Base-by-base conservation (phyloP, 345 rosid species). In the Melaleuca alternifolia region DNA sequence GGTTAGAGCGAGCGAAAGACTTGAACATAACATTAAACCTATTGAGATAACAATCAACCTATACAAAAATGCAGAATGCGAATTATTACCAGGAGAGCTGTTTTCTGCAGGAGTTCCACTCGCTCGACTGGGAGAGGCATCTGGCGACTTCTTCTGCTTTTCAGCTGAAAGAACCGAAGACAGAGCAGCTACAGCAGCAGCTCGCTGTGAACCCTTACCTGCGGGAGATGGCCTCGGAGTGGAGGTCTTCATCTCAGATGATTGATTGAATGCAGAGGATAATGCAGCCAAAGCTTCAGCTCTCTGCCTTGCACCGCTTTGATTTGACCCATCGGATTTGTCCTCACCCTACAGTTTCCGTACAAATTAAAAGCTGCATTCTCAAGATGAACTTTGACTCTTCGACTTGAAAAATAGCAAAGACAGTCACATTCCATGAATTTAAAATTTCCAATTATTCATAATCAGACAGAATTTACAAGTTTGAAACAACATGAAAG, bases 141-240 rank as follows among this genome's bases (percentile, higher is more conserved):
- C 97, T 8, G 96, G 93, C 15, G 97, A 90, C 90, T 86, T 88
- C 89, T 93, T 93, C 89, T 92, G 96, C 92, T 92, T 92, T 88
- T 97, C 99, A 62, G 97, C 98, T 57, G 94, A 91, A 87, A 97
- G 99, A 89, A 94, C 99, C 61, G 92, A 90, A 20, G 99, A 97
- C 88, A 97, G 97, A 87, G 99, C 99, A 62, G 99, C 99, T 53
- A 96, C 91, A 81, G 99, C 99, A 85, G 99, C 99, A 75, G 98
- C 96, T 92, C 97, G 95, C 91, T 97, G 99, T 54, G 99, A 94
- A 76, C 94, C 97, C 87, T 90, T 93, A 84, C 92, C 88, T 20
- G 83, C 12, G 83, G 90, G 86, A 84, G 91, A 85, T 86, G 93
- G 7, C 94, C 88, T 94, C 85, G 88, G 54, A 79, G 92, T 23